Conservation (phyloP, 805 yeast genomes). For the Candida odintsovae region DNA sequence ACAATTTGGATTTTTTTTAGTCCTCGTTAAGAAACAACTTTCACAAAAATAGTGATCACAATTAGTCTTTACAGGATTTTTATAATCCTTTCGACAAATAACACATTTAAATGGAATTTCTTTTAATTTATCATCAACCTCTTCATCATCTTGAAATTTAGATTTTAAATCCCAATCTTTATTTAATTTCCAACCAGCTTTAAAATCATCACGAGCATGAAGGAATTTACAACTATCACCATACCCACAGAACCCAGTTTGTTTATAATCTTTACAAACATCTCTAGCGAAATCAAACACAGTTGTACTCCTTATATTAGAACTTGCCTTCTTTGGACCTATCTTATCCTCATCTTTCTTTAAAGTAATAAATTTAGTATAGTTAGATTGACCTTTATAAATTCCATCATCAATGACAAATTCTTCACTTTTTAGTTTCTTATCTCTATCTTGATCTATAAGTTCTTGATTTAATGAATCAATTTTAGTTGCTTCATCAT, state of each 20-base stretch:
- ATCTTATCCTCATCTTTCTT: slow-evolving; percentile 18
- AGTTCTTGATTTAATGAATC: slow-evolving; percentile 19
- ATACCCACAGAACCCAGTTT: slow-evolving; percentile 93
- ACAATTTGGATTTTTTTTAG: slow-evolving; percentile 42
- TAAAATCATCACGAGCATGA: slow-evolving; percentile 84
- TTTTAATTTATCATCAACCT: slow-evolving; percentile 21
- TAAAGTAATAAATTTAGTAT: slow-evolving; percentile 22
- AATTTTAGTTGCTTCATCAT: slow-evolving; percentile 21
- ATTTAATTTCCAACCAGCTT: slow-evolving; percentile 58
- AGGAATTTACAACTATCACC: slow-evolving; percentile 96
- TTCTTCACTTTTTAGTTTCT: slow-evolving; percentile 6
- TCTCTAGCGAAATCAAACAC: slow-evolving; percentile 87
- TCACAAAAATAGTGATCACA: slow-evolving; percentile 67
- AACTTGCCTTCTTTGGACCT: slow-evolving; percentile 35
- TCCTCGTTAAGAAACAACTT: slow-evolving; percentile 46
- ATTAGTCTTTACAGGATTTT: slow-evolving; percentile 47
- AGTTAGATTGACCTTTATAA: slow-evolving; percentile 25
- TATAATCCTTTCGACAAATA: slow-evolving; percentile 51
- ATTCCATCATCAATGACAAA: slow-evolving; percentile 16
- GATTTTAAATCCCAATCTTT: slow-evolving; percentile 59
- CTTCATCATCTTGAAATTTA: slow-evolving; percentile 16
- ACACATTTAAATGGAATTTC: slow-evolving; percentile 56
- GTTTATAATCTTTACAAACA: slow-evolving; percentile 85
- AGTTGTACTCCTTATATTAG: slow-evolving; percentile 58
- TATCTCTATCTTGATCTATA: slow-evolving; percentile 12